Evolutionary conservation across 208 protist species (phyloP).

Genomic region (Trypanosoma vivax): DNA sequence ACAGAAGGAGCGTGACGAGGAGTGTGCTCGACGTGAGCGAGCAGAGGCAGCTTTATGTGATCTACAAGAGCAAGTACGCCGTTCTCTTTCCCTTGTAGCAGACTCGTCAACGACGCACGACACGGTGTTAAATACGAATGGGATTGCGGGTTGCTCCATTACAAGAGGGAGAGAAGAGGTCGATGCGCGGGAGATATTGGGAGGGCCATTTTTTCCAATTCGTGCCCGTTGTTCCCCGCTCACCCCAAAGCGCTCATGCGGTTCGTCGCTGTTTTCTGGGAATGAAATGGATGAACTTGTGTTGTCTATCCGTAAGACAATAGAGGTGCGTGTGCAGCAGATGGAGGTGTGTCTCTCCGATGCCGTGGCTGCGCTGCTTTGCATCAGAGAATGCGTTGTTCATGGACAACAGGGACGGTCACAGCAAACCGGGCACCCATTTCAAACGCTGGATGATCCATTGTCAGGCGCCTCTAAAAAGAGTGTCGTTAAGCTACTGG

Average conservation of each 20-base stretch:
- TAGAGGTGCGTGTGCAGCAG: not conserved
- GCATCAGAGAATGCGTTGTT: conserved; percentile 3
- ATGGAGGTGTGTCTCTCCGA: not conserved
- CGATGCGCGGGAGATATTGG: no score
- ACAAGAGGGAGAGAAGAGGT: no score
- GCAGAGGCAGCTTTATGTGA: not conserved
- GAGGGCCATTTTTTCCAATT: no score
- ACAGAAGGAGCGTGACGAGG: not conserved
- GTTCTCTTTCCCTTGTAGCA: not conserved
- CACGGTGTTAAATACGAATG: not conserved
- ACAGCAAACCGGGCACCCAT: not conserved
- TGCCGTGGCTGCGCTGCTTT: conserved; percentile 7
- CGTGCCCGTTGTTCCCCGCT: no score
- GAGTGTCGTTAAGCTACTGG: conserved; percentile 3
- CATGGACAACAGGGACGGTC: not conserved
- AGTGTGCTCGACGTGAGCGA: not conserved
- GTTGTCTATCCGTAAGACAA: no score
- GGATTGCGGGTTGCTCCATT: not conserved
- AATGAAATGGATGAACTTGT: no score
- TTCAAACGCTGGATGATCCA: not conserved
- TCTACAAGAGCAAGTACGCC: not conserved
- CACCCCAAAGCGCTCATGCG: no score
- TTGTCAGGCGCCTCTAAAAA: not conserved
- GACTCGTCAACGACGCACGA: no score
- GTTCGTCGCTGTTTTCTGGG: no score